Base-by-base conservation (phyloP, 306 rosid genomes). In the Medicago truncatula region DNA sequence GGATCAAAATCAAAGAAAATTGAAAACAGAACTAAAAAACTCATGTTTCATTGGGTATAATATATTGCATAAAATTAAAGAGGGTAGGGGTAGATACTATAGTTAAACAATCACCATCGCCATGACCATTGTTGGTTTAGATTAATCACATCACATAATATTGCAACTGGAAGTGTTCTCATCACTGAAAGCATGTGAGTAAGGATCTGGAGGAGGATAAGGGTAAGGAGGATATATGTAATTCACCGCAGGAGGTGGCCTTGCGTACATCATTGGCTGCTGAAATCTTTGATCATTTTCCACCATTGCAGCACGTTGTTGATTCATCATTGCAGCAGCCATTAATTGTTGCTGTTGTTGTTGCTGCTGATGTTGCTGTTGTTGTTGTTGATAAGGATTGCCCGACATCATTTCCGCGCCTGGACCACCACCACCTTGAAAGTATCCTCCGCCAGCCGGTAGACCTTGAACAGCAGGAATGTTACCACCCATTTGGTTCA, bases 141-240 rank as follows among this genome's bases (percentile, higher is more conserved):
- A 8, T 12, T 14, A 34, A 5, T 90, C 91, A 95, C 98, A 96
- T 96, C 90, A 95, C 98, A 96, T 96, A 39, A 96, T 64, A 78
- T 71, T 85, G 89, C 99, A 96, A 74, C 97, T 89, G 7, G 97
- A 83, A 41, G 99, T 86, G 71, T 92, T 92, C 41, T 96, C 99
- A 47, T 95, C 97, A 50, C 92, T 89, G 89, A 92, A 95, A 56
- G 81, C 84, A 79, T 92, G 83, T 5, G 91, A 23, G 58, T 92
- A 90, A 0, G 85, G 85, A 11, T 92, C 98, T 0, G 85, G 52
- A 9, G 9, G 44, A 40, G 52, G 52, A 46, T 46, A 12, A 11
- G 56, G 89, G 9, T 85, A 82, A 0, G 83, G 87, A 65, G 92
- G 84, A 5, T 81, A 78, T 82, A 84, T 81, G 62, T 86, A 87